Evolutionary conservation across 1,139 yeast genomes (phyloP).

Genomic region (Candida sanyaensis): DNA sequence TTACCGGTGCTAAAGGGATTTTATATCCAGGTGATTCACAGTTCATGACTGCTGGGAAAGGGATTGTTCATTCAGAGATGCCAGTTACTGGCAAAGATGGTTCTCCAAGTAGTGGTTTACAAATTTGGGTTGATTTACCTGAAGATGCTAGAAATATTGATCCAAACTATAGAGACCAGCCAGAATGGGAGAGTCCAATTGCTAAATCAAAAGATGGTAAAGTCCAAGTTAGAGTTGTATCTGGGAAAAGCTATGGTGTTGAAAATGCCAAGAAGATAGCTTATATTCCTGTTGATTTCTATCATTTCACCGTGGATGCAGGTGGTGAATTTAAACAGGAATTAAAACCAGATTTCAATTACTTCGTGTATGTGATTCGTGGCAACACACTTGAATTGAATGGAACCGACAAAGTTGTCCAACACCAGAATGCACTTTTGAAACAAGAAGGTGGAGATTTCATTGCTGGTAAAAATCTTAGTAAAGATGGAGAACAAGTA

Average conservation of each 20-base stretch:
- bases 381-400: conserved; percentile 57
- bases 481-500: conserved; percentile 25
- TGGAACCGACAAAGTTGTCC: conserved; percentile 39
- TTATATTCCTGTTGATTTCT: conserved; percentile 79
- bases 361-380: conserved; percentile 69
- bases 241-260: conserved; percentile 80
- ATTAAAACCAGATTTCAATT: conserved; percentile 67
- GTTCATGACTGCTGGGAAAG: conserved; percentile 94
- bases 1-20: conserved; percentile 81
- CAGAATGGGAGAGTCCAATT: conserved; percentile 68
- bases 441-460: conserved; percentile 66
- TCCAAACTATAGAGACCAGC: conserved; percentile 81
- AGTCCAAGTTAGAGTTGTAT: conserved; percentile 69
- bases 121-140: conserved; percentile 92
- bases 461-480: conserved; percentile 52
- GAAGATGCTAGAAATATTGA: no score
- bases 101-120: conserved; percentile 74
- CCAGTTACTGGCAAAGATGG: conserved; percentile 67
- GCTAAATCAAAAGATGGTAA: conserved; percentile 66
- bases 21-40: conserved; percentile 85
- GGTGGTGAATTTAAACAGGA: conserved; percentile 69
- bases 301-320: conserved; percentile 65
- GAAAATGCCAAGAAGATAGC: conserved; percentile 79
- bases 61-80: conserved; percentile 85
- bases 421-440: conserved; percentile 62